Percentiles rank a stretch among this genome's conserved stretches.
Evolutionary conservation across 495 filamentous ascomycete genomes (phyloP).

Genomic region (Neurospora tetrasperma): DNA sequence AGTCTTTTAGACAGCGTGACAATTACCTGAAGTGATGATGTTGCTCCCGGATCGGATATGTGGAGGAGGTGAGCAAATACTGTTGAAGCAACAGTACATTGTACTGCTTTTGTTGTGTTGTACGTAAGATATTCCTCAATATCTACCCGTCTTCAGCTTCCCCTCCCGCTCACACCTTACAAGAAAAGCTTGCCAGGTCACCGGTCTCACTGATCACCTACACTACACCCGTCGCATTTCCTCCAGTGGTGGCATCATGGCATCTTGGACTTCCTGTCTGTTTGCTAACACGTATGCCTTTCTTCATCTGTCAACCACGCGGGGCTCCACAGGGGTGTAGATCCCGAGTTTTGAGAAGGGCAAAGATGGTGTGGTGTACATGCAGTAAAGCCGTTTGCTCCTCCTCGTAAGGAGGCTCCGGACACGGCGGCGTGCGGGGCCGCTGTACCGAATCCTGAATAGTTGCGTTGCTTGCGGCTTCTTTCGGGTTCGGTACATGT

Average conservation of each 20-base stretch:
- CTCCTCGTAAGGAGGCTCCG: background rate
- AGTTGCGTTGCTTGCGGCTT: background rate
- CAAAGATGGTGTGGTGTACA: background rate
- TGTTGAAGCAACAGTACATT: background rate
- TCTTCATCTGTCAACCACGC: background rate
- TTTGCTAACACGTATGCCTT: background rate
- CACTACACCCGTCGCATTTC: background rate
- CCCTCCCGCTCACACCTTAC: background rate
- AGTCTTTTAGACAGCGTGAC: background rate
- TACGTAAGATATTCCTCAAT: background rate
- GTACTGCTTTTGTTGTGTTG: background rate
- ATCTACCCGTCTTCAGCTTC: background rate
- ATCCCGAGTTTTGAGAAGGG: background rate
- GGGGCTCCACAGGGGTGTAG: background rate
- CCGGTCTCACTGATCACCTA: background rate
- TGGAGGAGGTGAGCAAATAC: background rate
- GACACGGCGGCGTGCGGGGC: background rate
- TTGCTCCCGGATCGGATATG: background rate
- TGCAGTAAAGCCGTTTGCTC: background rate
- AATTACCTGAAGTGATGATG: background rate
- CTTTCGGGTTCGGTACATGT: background rate
- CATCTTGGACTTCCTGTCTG: background rate
- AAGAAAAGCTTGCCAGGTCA: background rate
- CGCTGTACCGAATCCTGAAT: background rate
- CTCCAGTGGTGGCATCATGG: background rate